Evolutionary conservation across 2,329 filamentous ascomycete species (phyloP), one percentile per base, ranked within the genome.

Genomic region (Lecanicillium sp.): DNA sequence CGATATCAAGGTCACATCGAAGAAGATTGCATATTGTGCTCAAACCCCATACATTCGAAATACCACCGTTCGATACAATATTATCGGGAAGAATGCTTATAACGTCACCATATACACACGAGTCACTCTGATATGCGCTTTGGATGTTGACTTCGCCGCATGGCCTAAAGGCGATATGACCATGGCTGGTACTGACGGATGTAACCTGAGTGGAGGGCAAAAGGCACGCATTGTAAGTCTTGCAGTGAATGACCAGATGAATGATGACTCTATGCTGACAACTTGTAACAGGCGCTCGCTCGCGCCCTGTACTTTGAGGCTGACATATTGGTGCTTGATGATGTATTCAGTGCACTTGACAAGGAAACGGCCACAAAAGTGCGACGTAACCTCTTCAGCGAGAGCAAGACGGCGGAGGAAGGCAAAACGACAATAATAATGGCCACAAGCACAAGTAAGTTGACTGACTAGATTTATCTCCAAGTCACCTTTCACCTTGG

Each of bases 61-160:
- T 23, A 29, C 23, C 2, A 37, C 24, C n/a, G 24, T 48, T 9
- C 45, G 21, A 15, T n/a, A 30, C 23, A 43, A 42, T 11, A 30
- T 47, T 5, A 30, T 43, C 23, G 38, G 37, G 4, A 15, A 42
- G n/a, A 27, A 35, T 8, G 21, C 10, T 4, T 48, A 27, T 12
- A 12, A 48, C 5, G 29, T 7, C 5, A 12, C 15, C 5, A 20
- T 15, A 21, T 48, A 48, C 17, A 5, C 11, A 10, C 17, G 11
- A 24, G 38, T 48, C 3, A 12, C 37, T 2, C 24, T 42, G 11
- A 39, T 35, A 3, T 48, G 45, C n/a, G 38, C 38, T 9, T 21
- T 48, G 5, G 44, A 70, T 68, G 2, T 77, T 60, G 55, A 77
- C 73, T 48, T 78, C 69, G 15, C 15, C 2, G 24, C 26, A 20